Evolutionary conservation across 805 yeast species (phyloP), one percentile per base, ranked within the genome.

Genomic region (Candida palmyrensis): DNA sequence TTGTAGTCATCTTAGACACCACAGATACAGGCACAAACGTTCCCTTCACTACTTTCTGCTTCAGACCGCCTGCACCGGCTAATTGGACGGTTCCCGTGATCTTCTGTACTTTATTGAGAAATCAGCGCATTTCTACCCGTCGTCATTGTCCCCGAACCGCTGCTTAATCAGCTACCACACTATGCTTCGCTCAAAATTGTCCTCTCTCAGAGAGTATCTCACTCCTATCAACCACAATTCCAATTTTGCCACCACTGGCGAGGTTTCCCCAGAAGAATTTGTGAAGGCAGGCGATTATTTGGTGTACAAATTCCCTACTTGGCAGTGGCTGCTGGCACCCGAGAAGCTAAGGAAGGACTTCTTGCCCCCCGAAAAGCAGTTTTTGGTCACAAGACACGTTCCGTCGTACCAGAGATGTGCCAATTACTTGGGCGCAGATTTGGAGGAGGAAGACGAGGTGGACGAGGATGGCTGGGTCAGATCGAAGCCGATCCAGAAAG

Each of bases 211-310:
- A 45, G 98, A 92, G 57, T 90, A 89, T 51, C 65, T 92, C 35
- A 90, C 98, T 2, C 98, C 98, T 2, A 79, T 90, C 2, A 73
- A 81, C 27, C 86, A 89, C 56, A 74, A 66, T n/a, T 88, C 97
- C 17, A 86, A 92, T 12, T 92, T 88, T 62, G 68, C 77, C 35
- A 61, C 71, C 30, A 84, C 96, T 0, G 98, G 98, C 3, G 92
- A 90, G 54, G 80, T 92, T 32, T 85, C 96, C 1, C 98, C 98
- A 1, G 95, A 86, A 34, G 98, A 92, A 56, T 92, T 92, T 60
- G 90, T 88, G 7, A 68, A 66, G 35, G 97, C 98, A 3, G 98
- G 98, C 15, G 97, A 92, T 55, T 92, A 87, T 57, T 63, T 92
- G 37, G 89, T 81, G 20, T 80, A 78, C 57, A 85, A 82, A 66